phyloP scores from a whole-genome alignment of 2,329 filamentous ascomycete species.

The Onygenales sp. region DNA sequence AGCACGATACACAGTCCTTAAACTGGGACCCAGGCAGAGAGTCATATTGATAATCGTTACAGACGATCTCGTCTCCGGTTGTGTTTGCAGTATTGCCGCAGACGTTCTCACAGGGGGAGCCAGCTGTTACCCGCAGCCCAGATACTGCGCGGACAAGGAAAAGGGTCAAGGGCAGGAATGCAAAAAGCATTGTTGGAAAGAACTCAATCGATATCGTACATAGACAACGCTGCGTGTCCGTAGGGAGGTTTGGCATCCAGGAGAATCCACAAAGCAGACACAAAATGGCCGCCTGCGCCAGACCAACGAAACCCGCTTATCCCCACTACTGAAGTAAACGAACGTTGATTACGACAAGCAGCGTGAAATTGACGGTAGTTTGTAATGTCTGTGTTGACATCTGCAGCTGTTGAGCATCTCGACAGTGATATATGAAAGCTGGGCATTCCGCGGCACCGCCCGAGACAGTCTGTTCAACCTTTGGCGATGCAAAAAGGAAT shows the following conservation, averaged over 20 bases:
- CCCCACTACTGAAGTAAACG: background rate
- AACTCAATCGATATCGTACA: background rate
- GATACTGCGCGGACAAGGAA: conserved; percentile 15
- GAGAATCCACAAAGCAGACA: background rate
- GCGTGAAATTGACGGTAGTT: background rate
- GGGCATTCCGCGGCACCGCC: background rate
- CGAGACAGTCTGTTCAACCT: background rate
- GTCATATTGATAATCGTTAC: conserved; percentile 29
- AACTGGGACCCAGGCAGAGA: conserved; percentile 27
- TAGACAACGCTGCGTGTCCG: background rate
- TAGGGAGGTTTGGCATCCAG: background rate
- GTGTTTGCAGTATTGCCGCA: conserved; percentile 27
- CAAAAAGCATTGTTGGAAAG: conserved; percentile 9
- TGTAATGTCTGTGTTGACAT: background rate
- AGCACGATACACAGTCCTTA: conserved; percentile 32
- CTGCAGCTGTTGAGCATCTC: background rate
- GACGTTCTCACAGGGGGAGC: conserved; percentile 27
- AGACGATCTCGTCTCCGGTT: conserved; percentile 32
- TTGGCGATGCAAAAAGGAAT: background rate
- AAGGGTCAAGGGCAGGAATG: conserved; percentile 11
- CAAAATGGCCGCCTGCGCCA: background rate
- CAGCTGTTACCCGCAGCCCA: conserved; percentile 22
- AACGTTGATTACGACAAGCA: background rate
- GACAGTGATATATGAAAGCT: background rate
- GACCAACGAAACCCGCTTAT: too few species aligned